A percentile compares a stretch with the other conserved stretches of the same genome.
phyloP scores from a whole-genome alignment of 2,329 filamentous ascomycete genomes.

The Myriangium duriaei region DNA sequence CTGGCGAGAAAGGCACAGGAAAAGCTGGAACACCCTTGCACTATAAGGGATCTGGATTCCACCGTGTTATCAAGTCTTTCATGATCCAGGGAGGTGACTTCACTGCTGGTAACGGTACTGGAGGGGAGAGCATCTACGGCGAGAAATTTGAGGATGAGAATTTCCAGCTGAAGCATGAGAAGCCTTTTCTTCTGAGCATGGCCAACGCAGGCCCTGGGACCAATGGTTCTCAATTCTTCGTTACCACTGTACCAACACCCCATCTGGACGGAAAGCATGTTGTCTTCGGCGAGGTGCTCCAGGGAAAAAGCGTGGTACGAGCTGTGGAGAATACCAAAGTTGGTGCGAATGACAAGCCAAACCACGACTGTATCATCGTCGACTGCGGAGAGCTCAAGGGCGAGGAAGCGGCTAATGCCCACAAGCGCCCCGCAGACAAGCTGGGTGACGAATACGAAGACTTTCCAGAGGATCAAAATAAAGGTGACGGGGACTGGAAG shows the following conservation, averaged over 20 bases:
- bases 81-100: constrained; percentile 99
- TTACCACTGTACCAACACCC: constrained; percentile 88
- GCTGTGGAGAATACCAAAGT: constrained; percentile 78
- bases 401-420: constrained; percentile 53
- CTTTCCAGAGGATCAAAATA: constrained; percentile 72
- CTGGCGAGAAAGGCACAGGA: constrained; percentile 80
- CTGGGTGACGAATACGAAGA: constrained; percentile 91
- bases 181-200: constrained; percentile 91
- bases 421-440: constrained; percentile 58
- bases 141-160: constrained; percentile 97
- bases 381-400: constrained; percentile 77
- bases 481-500: constrained; percentile 44
- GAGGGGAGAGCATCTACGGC: constrained; percentile 94
- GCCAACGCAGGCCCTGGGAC: constrained; percentile 91
- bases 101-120: constrained; percentile 85
- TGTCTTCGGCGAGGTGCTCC: constrained; percentile 88
- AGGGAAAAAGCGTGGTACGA: constrained; percentile 80
- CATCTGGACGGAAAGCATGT: constrained; percentile 96
- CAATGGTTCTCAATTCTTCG: constrained; percentile 97
- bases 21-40: constrained; percentile 73
- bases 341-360: constrained; percentile 63
- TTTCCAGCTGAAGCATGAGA: constrained; percentile 82
- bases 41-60: constrained; percentile 87
- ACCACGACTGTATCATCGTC: constrained; percentile 56
- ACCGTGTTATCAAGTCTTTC: constrained; percentile 95